Conservation (phyloP, 768 basidiomycete species). For the Auricularia auricula-judae region DNA sequence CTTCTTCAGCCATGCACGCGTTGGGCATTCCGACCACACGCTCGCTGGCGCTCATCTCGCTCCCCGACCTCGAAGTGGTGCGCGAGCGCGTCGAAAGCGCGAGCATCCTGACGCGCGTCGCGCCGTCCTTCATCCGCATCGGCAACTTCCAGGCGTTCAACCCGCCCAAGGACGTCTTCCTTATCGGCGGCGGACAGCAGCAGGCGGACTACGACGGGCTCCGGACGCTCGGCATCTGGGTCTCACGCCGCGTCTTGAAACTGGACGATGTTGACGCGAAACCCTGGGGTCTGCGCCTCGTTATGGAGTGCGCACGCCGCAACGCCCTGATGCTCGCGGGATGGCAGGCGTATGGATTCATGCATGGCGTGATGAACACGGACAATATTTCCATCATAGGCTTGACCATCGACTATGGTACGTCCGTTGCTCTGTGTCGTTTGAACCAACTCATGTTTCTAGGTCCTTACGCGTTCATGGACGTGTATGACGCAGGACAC, state of each 20-base stretch:
- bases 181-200: slow-evolving; percentile 73
- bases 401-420: slow-evolving; percentile 44
- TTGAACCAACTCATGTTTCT: too few relatives aligned
- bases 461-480: slow-evolving; percentile 87
- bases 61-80: slow-evolving; percentile 60
- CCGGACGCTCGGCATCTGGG: slow-evolving; percentile 67
- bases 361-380: slow-evolving; percentile 96
- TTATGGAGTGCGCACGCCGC: slow-evolving; percentile 68
- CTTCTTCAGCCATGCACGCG: slow-evolving; percentile 51
- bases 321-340: slow-evolving; percentile 90
- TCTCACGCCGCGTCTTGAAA: slow-evolving; percentile 46
- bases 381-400: slow-evolving; percentile 53
- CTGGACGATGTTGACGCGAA: slow-evolving; percentile 23
- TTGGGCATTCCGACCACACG: slow-evolving; percentile 83
- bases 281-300: slow-evolving; percentile 60
- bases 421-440: slow-evolving; percentile 1
- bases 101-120: slow-evolving; percentile 67
- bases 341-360: slow-evolving; percentile 92
- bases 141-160: slow-evolving; percentile 85
- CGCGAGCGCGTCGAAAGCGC: slow-evolving; percentile 66
- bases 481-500: slow-evolving; percentile 73
- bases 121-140: slow-evolving; percentile 85
- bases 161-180: slow-evolving; percentile 44
- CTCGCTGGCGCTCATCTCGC: slow-evolving; percentile 65
- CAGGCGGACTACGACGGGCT: slow-evolving; percentile 64